Evolutionary conservation across 2,329 filamentous ascomycete species (phyloP), one percentile per base, ranked within the genome.

Genomic region (Colletotrichum cordylinicola): DNA sequence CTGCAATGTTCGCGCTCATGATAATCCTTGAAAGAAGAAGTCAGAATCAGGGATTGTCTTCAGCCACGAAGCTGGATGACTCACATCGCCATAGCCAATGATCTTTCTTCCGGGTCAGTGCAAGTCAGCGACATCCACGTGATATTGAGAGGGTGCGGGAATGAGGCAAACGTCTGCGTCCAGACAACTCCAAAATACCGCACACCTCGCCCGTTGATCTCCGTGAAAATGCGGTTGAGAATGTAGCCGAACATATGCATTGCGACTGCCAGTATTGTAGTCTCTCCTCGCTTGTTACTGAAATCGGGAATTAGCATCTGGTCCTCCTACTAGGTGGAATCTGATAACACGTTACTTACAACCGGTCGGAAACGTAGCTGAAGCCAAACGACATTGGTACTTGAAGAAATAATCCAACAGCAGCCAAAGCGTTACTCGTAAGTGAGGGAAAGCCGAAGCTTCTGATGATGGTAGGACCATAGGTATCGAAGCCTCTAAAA

Each of bases 1-100:
- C 90, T 0, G 90, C 90, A 31, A 89, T 90, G 78, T 93, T 93
- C 64, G 90, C 91, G 24, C 89, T 88, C 90, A 92, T 92, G 75
- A 92, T 91, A 67, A 91, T 86, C 82, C 86, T 88, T 48, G 52
- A 56, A 56, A 56, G 52, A 24, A 2, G n/a, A 18, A 15, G 13
- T 56, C 21, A 56, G 21, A 16, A 29, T 24, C 55, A 16, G 9
- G 18, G 12, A 48, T 48, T 48, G 6, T 48, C 0, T n/a, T 48
- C 39, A 3, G 1, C 10, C 0, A 31, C 24, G 37, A 21, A 35
- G 21, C 65, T 48, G 65, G 39, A n/a, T 48, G 18, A 79, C 83
- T 83, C 81, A 90, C 87, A 89, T 85, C 9, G 90, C 90, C 91
- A 92, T 92, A 13, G 90, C 89, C 1, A 92, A 84, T 1, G 90